phyloP scores from a whole-genome alignment of 495 filamentous ascomycete species.

The Aspergillus panamensis region DNA sequence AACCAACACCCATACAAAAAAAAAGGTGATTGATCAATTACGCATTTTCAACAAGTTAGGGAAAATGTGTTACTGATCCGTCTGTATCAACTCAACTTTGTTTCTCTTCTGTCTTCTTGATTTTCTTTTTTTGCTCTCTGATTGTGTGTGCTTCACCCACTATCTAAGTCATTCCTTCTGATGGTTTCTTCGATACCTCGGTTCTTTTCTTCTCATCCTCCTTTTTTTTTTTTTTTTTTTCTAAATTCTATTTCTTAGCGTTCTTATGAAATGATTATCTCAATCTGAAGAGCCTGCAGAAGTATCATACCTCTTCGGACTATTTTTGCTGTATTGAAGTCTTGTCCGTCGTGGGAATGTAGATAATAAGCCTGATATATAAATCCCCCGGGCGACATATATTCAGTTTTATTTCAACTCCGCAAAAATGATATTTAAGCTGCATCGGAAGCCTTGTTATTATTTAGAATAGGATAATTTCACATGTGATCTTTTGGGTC shows the following conservation, averaged over 20 bases:
- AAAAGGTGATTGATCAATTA: background rate
- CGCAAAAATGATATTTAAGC: background rate
- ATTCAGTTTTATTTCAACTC: too few species aligned
- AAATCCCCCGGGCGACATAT: too few species aligned
- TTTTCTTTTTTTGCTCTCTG: constrained; percentile 14
- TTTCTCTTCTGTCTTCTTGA: constrained; percentile 13
- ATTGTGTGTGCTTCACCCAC: background rate
- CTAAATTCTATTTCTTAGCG: background rate
- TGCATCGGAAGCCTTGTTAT: background rate
- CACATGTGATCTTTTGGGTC: background rate
- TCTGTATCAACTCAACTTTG: background rate
- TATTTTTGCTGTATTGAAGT: background rate
- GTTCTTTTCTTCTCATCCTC: too few species aligned
- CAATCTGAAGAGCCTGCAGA: background rate
- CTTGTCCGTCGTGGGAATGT: background rate
- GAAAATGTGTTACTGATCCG: background rate
- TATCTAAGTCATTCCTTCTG: constrained; percentile 4
- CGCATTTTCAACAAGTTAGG: background rate
- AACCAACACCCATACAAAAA: background rate
- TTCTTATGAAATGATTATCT: constrained; percentile 10
- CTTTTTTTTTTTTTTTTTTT: background rate
- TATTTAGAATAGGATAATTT: background rate
- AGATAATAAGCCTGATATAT: background rate
- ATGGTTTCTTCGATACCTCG: constrained; percentile 10
- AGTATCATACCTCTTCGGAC: background rate